These are phyloP conservation scores for Lathyrus oleraceus DNA, from an alignment of 306 rosid species.

Conservation along the genomic window DNA sequence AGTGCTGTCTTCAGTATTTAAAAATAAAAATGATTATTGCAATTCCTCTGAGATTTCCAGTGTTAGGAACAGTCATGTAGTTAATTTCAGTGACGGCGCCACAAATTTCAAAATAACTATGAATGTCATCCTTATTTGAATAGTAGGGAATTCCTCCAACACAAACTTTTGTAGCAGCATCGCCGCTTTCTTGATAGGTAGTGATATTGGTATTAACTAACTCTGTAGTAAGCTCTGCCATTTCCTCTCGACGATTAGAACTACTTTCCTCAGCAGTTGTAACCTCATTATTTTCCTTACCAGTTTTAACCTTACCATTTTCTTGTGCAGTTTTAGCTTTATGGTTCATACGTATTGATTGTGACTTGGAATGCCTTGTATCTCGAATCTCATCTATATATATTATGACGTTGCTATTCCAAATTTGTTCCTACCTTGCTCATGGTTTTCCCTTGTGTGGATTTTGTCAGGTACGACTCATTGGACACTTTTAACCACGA, in stretches of 20 bases:
- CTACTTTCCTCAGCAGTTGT: slow-evolving; percentile 32
- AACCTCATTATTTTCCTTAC: slow-evolving; percentile 26
- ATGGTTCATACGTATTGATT: too few relatives aligned
- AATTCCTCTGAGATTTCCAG: slow-evolving; percentile 91
- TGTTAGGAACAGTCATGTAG: slow-evolving; percentile 89
- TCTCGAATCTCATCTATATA: too few relatives aligned
- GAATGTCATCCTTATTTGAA: slow-evolving; percentile 88
- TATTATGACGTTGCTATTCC: too few relatives aligned
- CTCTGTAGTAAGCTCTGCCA: slow-evolving; percentile 32
- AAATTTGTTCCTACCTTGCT: too few relatives aligned
- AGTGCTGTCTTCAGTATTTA: slow-evolving; percentile 52
- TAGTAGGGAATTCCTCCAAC: slow-evolving; percentile 95
- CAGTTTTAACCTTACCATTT: neutral
- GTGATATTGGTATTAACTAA: slow-evolving; percentile 23
- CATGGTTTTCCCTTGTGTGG: too few relatives aligned
- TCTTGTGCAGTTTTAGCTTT: slow-evolving; percentile 29
- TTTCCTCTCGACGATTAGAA: slow-evolving; percentile 39
- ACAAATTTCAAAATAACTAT: slow-evolving; percentile 81
- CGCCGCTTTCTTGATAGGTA: slow-evolving; percentile 48
- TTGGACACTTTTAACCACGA: too few relatives aligned
- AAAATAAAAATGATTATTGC: slow-evolving; percentile 69
- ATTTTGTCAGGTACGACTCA: too few relatives aligned
- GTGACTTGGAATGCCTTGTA: too few relatives aligned
- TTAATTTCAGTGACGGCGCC: slow-evolving; percentile 86
- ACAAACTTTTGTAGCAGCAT: slow-evolving; percentile 63